A percentile compares a stretch with the other conserved stretches of the same genome.
phyloP scores from a whole-genome alignment of 176 grass and related monocot genomes.

The Juncus inflexus region DNA sequence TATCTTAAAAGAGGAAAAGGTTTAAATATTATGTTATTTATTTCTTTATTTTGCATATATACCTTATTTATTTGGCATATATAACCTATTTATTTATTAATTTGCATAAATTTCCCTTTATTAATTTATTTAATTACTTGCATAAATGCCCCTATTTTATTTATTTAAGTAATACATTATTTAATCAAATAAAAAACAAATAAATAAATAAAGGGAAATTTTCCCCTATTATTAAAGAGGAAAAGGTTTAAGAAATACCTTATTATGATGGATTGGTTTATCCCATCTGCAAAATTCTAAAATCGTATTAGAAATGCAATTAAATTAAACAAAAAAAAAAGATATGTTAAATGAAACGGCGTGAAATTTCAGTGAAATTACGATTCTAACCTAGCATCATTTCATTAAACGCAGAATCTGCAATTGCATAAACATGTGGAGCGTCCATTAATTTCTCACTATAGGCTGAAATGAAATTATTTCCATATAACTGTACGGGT shows the following conservation, averaged over 20 bases:
- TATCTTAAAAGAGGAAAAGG: background rate
- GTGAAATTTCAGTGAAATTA: conserved; percentile 16
- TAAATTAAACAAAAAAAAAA: conserved; percentile 14
- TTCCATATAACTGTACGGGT: conserved; percentile 80
- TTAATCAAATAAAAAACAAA: too few relatives aligned
- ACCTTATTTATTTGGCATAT: too few relatives aligned
- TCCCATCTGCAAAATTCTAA: conserved; percentile 60
- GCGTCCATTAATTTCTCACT: conserved; percentile 53
- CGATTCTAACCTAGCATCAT: conserved; percentile 69
- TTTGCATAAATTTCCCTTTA: too few relatives aligned
- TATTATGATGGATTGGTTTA: conserved; percentile 97
- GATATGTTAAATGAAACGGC: background rate
- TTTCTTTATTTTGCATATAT: too few relatives aligned
- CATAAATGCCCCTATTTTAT: too few relatives aligned
- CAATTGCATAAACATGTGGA: conserved; percentile 93
- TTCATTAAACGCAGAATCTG: conserved; percentile 84
- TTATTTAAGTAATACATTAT: too few relatives aligned
- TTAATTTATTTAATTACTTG: too few relatives aligned
- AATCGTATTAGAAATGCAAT: conserved; percentile 37
- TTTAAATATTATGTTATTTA: conserved; percentile 53
- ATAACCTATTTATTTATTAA: too few relatives aligned
- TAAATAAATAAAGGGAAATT: background rate
- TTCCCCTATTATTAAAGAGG: background rate
- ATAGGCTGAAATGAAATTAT: conserved; percentile 63
- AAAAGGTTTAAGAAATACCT: conserved; percentile 42